A percentile compares a stretch with the other conserved stretches of the same genome.
These are phyloP conservation scores for Coniochaeta sp. DNA, from an alignment of 2,329 filamentous ascomycete genomes.

Conservation along the genomic window DNA sequence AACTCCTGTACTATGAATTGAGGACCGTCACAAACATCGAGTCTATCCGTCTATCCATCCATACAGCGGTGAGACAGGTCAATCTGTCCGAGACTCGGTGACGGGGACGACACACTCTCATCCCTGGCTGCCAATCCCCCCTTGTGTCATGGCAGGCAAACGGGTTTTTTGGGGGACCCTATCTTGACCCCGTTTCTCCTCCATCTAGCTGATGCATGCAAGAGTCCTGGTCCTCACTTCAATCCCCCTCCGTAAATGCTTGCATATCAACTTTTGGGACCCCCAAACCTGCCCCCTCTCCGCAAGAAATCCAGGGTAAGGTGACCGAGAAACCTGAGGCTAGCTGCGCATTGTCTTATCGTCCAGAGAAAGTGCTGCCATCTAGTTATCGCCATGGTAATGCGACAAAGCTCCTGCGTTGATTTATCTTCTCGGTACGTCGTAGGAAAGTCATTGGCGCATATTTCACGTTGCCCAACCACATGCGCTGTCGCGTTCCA, in stretches of 20 bases:
- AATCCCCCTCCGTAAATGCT: background rate
- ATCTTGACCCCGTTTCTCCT: background rate
- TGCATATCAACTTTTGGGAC: background rate
- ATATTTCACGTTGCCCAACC: background rate
- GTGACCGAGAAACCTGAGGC: background rate
- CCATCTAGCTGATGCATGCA: background rate
- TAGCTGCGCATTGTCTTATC: background rate
- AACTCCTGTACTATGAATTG: background rate
- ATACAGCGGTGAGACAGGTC: background rate
- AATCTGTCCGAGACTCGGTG: background rate
- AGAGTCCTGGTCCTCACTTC: background rate
- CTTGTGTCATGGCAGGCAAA: background rate
- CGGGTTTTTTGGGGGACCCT: background rate
- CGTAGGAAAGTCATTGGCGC: background rate
- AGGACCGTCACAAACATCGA: background rate
- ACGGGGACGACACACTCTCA: background rate
- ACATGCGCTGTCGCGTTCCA: background rate
- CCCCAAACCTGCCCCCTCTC: background rate
- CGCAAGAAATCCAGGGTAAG: background rate
- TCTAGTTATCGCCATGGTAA: too few species aligned
- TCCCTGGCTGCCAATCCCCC: background rate
- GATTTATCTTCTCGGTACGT: background rate
- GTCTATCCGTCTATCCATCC: background rate
- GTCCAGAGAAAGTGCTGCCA: background rate
- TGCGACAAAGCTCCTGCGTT: background rate